These are phyloP conservation scores for Phytopythium aichiense DNA, from an alignment of 352 stramenopile species.

Conservation along the genomic window DNA sequence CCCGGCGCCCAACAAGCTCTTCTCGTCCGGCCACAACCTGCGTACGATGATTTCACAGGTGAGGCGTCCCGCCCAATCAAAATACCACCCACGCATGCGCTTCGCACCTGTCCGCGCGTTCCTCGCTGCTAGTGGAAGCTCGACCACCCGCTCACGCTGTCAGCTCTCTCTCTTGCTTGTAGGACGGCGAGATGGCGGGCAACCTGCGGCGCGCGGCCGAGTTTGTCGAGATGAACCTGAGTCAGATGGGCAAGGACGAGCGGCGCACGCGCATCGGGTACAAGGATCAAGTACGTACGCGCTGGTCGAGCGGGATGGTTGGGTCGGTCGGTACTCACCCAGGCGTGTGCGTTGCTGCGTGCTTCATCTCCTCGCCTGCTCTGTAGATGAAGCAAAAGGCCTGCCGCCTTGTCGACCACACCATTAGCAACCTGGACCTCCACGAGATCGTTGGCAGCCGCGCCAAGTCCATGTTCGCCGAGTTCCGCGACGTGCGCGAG, in stretches of 20 bases:
- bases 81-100: not conserved
- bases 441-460: slow-evolving; percentile 94
- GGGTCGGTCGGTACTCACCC: not conserved
- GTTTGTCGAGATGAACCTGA: slow-evolving; percentile 96
- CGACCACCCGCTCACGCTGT: not conserved
- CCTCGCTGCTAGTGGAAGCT: not conserved
- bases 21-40: slow-evolving; percentile 94
- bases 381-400: slow-evolving; percentile 93
- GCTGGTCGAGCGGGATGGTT: not conserved
- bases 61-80: slow-evolving; percentile 2
- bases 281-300: slow-evolving; percentile 92
- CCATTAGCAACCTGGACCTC: slow-evolving; percentile 92
- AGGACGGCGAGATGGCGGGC: slow-evolving; percentile 85
- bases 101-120: not conserved
- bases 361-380: not conserved
- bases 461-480: slow-evolving; percentile 95
- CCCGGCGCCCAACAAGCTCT: slow-evolving; percentile 93
- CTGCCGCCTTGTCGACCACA: slow-evolving; percentile 87
- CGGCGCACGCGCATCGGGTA: slow-evolving; percentile 94
- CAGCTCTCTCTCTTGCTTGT: not conserved
- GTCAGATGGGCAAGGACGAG: slow-evolving; percentile 96
- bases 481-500: slow-evolving; percentile 95
- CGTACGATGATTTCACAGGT: slow-evolving; percentile 92
- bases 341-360: not conserved
- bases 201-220: slow-evolving; percentile 81